Evolutionary conservation across 768 basidiomycete species (phyloP).

Genomic region (Cystobasidiopsis lactophilus): DNA sequence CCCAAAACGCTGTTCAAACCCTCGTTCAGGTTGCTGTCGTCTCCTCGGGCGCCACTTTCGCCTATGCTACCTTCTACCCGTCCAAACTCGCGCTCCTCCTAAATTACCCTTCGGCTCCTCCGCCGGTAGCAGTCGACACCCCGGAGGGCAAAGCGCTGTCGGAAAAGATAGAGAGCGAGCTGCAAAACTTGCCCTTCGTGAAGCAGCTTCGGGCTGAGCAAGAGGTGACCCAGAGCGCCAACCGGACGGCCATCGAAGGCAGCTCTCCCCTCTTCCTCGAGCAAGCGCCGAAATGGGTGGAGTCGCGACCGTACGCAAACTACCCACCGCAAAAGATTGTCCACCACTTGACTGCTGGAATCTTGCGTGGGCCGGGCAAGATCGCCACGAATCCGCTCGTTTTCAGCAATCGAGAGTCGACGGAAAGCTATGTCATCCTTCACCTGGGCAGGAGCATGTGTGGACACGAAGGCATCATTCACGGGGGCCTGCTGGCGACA

Average conservation of each 20-base stretch:
- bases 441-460: slow-evolving; percentile 36
- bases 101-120: slow-evolving; percentile 30
- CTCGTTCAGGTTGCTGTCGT: not conserved
- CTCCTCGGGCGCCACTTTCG: not conserved
- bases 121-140: slow-evolving; percentile 40
- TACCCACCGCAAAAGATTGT: slow-evolving; percentile 30
- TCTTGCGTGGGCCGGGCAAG: slow-evolving; percentile 67
- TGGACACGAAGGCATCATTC: slow-evolving; percentile 52
- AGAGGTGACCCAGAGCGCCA: slow-evolving; percentile 26
- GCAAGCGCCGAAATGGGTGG: slow-evolving; percentile 19
- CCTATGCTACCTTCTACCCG: not conserved
- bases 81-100: not conserved
- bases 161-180: slow-evolving; percentile 39
- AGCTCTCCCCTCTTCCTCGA: not conserved
- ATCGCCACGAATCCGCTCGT: slow-evolving; percentile 61
- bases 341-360: slow-evolving; percentile 64
- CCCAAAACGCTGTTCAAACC: too few species aligned
- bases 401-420: slow-evolving; percentile 50
- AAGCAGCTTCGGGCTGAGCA: slow-evolving; percentile 31
- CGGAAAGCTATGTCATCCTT: slow-evolving; percentile 33
- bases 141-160: slow-evolving; percentile 39
- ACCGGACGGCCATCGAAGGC: slow-evolving; percentile 13
- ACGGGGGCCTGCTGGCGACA: slow-evolving; percentile 78
- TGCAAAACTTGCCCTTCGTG: slow-evolving; percentile 46
- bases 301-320: slow-evolving; percentile 42